Evolutionary conservation across 2,329 filamentous ascomycete genomes (phyloP).

Genomic region (Monosporascus sp.): DNA sequence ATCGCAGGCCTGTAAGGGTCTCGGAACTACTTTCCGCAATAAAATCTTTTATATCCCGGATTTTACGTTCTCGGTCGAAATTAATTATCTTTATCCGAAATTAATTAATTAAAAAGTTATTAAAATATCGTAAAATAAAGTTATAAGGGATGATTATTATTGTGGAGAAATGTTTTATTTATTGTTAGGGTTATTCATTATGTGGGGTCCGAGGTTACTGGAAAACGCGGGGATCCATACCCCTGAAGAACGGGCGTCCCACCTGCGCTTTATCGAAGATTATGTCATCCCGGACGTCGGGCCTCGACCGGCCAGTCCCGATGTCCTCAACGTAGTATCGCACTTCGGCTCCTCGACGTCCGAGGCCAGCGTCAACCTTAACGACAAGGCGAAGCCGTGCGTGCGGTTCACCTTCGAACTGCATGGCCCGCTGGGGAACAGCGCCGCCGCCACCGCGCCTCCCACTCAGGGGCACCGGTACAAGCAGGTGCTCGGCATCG

Average conservation of each 20-base stretch:
- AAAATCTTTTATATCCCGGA: no score
- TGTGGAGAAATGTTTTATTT: no score
- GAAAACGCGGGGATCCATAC: not conserved
- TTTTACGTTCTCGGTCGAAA: no score
- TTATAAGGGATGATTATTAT: no score
- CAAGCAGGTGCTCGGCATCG: constrained; percentile 7
- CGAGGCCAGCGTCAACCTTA: constrained; percentile 11
- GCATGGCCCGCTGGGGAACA: constrained; percentile 5
- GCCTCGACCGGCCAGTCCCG: not conserved
- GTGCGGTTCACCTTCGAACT: constrained; percentile 13
- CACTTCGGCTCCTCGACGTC: constrained; percentile 5
- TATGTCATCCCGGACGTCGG: not conserved
- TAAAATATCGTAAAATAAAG: no score
- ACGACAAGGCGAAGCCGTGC: constrained; percentile 8
- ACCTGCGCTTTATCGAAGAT: not conserved
- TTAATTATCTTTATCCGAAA: no score
- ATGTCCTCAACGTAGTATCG: not conserved
- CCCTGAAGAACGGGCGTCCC: not conserved
- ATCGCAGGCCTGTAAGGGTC: no score
- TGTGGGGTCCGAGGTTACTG: not conserved
- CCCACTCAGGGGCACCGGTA: constrained; percentile 4
- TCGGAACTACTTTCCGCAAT: no score
- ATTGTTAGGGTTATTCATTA: no score
- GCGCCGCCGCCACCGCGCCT: constrained; percentile 6
- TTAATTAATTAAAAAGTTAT: no score